Base-by-base conservation (phyloP, 2,329 filamentous ascomycete genomes). In the Xylaria arbuscula region DNA sequence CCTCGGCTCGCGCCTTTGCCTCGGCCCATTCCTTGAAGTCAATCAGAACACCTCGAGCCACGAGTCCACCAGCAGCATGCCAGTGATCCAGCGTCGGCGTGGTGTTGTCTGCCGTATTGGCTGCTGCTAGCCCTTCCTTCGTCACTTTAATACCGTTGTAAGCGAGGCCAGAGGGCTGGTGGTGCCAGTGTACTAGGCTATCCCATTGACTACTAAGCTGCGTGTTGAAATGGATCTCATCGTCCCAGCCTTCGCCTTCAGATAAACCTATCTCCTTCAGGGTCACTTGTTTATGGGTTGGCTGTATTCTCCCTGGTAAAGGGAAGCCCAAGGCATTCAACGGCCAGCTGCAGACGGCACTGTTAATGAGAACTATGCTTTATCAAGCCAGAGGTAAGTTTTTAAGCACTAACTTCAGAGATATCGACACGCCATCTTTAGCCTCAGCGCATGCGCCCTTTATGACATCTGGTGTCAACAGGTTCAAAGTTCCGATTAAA, bases 181-280 rank as follows among this genome's bases (percentile, higher is more conserved):
- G 82, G n/a, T 80, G 78, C 71, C 83, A 82, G 73, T 86, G 84
- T 32, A 80, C 79, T 0, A 87, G 77, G 57, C 83, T 83, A 71
- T 89, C 87, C 87, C 86, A 89, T 75, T 89, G 87, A 28, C 81
- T 85, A 62, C 83, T 83, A 40, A 78, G 77, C 72, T 89, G 86
- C 0, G 86, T 89, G 75, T 89, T 88, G 78, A 89, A 83, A 2
- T 80, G 77, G 7, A 88, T 72, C 70, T 87, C 82, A 62, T 87
- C 85, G 36, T 87, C 84, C 77, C 81, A 84, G 32, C 79, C 78
- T 6, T 67, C 45, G 7, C 61, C 73, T 10, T 72, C 67, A 11
- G 73, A 74, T 3, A 80, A 60, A 15, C 76, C 79, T 38, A 70
- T 40, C 7, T 78, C 74, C n/a, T 68, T 71, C 13, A 84, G 73